Evolutionary conservation across 148 eudicot species (phyloP).

Genomic region (Dianthus caryophyllus): DNA sequence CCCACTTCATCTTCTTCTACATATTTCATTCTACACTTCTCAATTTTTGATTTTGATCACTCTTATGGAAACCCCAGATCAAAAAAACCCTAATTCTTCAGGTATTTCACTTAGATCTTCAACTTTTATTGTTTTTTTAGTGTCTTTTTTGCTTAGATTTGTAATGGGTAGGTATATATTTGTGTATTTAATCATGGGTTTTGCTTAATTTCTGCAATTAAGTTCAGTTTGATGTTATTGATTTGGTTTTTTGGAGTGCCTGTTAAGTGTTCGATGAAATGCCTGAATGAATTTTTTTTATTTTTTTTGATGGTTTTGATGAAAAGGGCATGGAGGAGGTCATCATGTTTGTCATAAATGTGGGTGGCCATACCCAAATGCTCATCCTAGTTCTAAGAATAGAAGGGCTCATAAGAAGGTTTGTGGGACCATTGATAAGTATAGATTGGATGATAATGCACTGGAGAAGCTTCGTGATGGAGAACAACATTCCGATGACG

Average conservation of each 20-base stretch:
- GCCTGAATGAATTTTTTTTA: not conserved
- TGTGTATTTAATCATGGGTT: conserved; percentile 1
- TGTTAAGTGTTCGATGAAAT: not conserved
- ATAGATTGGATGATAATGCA: conserved; percentile 27
- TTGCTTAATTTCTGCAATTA: not conserved
- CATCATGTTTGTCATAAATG: conserved; percentile 57
- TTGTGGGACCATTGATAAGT: conserved; percentile 72
- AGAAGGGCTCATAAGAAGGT: conserved; percentile 75
- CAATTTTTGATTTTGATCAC: conserved; percentile 12
- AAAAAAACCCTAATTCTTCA: conserved; percentile 24
- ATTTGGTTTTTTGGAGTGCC: not conserved
- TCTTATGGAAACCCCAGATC: conserved; percentile 42
- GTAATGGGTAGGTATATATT: not conserved
- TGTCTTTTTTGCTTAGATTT: not conserved
- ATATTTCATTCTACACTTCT: not conserved
- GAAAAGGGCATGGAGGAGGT: conserved; percentile 39
- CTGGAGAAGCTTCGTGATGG: conserved; percentile 36
- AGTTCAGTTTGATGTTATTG: too few relatives aligned
- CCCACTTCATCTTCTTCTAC: not conserved
- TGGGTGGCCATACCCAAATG: conserved; percentile 77
- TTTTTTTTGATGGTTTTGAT: not conserved
- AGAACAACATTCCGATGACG: conserved; percentile 48
- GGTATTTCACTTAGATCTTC: conserved; percentile 25
- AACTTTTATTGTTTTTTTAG: not conserved
- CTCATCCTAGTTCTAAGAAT: conserved; percentile 66